Evolutionary conservation across 805 yeast genomes (phyloP).

Genomic region (Candida vaughaniae): DNA sequence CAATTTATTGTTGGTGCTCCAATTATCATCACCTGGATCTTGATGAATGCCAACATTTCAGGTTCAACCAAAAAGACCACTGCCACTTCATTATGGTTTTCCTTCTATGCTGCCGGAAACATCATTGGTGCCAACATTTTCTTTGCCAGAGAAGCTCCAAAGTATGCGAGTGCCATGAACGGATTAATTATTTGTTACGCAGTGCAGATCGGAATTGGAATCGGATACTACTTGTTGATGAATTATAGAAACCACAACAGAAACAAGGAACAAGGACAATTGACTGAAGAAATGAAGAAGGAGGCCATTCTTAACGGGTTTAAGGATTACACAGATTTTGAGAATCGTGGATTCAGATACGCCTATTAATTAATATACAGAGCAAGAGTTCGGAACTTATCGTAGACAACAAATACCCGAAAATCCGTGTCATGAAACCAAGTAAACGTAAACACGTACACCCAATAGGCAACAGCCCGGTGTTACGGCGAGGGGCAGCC

Average conservation of each 20-base stretch:
- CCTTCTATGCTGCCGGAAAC: slow-evolving; percentile 28
- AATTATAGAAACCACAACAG: slow-evolving; percentile 17
- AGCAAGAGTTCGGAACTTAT: no score
- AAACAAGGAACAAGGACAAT: slow-evolving; percentile 19
- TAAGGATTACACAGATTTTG: slow-evolving; percentile 22
- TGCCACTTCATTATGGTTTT: slow-evolving; percentile 21
- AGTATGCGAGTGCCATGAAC: slow-evolving; percentile 22
- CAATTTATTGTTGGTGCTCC: slow-evolving; percentile 31
- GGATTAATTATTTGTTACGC: slow-evolving; percentile 23
- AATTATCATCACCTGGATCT: slow-evolving; percentile 26
- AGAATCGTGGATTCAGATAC: slow-evolving; percentile 24
- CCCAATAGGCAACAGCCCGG: no score
- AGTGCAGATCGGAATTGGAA: slow-evolving; percentile 19
- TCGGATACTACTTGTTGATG: slow-evolving; percentile 14
- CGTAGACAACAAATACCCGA: no score
- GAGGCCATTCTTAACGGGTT: slow-evolving; percentile 25
- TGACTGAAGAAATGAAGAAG: slow-evolving; percentile 18
- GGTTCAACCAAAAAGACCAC: slow-evolving; percentile 26
- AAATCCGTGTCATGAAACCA: no score
- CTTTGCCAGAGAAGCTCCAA: slow-evolving; percentile 23
- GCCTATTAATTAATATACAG: slow-evolving; percentile 6
- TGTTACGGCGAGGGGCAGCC: no score
- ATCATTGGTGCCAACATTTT: slow-evolving; percentile 27
- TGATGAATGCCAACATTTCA: slow-evolving; percentile 20
- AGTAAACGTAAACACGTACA: no score